Conservation (phyloP, 208 protist genomes). For the Acanthamoeba lenticulata region DNA sequence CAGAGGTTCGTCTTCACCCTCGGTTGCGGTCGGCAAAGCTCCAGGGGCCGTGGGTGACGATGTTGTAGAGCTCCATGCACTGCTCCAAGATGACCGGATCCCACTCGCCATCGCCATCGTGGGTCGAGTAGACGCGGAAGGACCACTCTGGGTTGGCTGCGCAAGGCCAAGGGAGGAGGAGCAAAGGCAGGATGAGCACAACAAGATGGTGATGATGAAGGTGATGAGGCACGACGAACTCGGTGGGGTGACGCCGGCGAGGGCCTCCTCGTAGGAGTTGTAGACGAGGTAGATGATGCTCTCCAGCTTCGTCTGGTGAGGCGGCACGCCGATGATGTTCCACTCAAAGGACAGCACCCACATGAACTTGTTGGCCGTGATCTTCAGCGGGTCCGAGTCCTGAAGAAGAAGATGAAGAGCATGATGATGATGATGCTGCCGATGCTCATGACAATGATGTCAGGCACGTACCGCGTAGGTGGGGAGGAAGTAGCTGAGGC, state of each 20-base stretch:
- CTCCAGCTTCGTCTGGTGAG: background rate
- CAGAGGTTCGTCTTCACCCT: background rate
- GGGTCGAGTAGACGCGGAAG: background rate
- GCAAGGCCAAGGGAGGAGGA: background rate
- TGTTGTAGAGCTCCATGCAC: slow-evolving; percentile 1
- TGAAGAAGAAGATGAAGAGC: background rate
- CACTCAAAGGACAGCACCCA: background rate
- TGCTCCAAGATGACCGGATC: background rate
- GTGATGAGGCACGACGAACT: background rate
- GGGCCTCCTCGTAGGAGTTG: background rate
- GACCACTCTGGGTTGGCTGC: background rate
- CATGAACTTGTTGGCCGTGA: background rate
- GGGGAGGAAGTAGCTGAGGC: background rate
- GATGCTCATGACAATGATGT: background rate
- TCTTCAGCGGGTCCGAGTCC: background rate
- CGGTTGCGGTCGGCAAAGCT: background rate
- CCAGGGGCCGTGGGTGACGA: background rate
- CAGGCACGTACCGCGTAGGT: background rate
- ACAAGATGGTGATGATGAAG: background rate
- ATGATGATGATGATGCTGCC: background rate
- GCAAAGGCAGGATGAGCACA: background rate
- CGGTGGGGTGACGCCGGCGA: background rate
- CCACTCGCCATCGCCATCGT: background rate
- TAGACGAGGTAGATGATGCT: slow-evolving; percentile 6
- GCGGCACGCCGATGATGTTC: background rate